Percentiles rank a stretch among this genome's conserved stretches.
phyloP scores from a whole-genome alignment of 139 green algal species.

The Bryopsis sp. region DNA sequence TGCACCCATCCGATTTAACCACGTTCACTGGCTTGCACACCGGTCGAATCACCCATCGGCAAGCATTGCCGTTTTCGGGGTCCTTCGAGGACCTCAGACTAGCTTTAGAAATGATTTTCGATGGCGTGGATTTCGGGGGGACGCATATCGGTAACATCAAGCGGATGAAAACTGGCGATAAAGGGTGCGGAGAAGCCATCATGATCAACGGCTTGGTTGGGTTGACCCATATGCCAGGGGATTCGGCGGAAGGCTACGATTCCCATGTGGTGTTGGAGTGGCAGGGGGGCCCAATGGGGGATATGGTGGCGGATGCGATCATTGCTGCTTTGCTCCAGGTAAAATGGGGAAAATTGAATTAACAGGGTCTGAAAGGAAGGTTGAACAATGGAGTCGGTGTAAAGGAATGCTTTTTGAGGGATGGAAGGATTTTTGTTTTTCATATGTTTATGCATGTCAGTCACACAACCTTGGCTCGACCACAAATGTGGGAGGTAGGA shows the following conservation, averaged over 20 bases:
- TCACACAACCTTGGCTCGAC: too few relatives aligned
- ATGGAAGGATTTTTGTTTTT: too few relatives aligned
- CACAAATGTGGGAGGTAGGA: too few relatives aligned
- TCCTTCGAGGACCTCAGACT: constrained; percentile 60
- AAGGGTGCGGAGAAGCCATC: too few relatives aligned
- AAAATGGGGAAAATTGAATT: neutral
- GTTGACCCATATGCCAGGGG: too few relatives aligned
- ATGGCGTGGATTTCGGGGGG: constrained; percentile 56
- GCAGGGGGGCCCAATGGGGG: constrained; percentile 62
- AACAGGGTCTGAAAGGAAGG: neutral
- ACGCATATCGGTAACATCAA: too few relatives aligned
- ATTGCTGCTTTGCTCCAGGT: constrained; percentile 79
- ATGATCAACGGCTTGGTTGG: too few relatives aligned
- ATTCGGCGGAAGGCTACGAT: constrained; percentile 11
- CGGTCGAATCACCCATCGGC: constrained; percentile 65
- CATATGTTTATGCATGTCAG: too few relatives aligned
- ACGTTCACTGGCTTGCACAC: constrained; percentile 77
- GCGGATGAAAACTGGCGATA: too few relatives aligned
- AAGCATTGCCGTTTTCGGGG: constrained; percentile 44
- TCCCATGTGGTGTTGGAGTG: constrained; percentile 78
- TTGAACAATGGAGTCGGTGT: neutral
- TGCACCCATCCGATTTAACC: constrained; percentile 77
- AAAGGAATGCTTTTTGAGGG: too few relatives aligned
- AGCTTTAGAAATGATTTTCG: constrained; percentile 83
- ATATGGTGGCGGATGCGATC: constrained; percentile 90